Evolutionary conservation across 1,139 yeast genomes (phyloP).

Genomic region (Pichiaceae sp.): DNA sequence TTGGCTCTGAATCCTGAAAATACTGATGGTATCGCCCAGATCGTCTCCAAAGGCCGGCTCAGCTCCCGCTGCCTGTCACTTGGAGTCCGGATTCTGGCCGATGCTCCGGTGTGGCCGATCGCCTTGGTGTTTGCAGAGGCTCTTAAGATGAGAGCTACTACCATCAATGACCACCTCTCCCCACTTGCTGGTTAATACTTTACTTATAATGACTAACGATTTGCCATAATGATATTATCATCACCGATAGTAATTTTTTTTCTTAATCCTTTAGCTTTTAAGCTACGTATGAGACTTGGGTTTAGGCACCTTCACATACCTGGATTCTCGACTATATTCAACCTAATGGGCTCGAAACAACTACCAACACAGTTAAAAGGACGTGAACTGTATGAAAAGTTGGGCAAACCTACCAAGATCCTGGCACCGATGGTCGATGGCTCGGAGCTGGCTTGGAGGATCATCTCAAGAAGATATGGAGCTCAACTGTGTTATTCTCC

Average conservation of each 20-base stretch:
- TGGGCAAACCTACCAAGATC: slow-evolving; percentile 73
- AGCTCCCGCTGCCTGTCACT: slow-evolving; percentile 51
- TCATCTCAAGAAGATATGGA: slow-evolving; percentile 78
- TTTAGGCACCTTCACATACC: no score
- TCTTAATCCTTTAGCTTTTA: no score
- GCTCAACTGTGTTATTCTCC: slow-evolving; percentile 95
- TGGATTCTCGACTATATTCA: no score
- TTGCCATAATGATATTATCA: no score
- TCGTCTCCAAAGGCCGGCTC: slow-evolving; percentile 38
- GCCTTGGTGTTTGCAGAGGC: slow-evolving; percentile 73
- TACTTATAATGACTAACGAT: not conserved
- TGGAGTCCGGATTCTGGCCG: slow-evolving; percentile 67
- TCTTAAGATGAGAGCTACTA: slow-evolving; percentile 54
- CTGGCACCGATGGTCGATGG: slow-evolving; percentile 99
- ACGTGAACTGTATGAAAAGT: slow-evolving; percentile 55
- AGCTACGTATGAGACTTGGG: no score
- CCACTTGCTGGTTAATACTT: slow-evolving; percentile 7
- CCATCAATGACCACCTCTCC: slow-evolving; percentile 19
- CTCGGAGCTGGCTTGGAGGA: slow-evolving; percentile 92
- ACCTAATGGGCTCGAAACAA: no score
- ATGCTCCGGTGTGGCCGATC: slow-evolving; percentile 79
- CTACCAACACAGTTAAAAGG: slow-evolving; percentile 38
- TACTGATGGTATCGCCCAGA: slow-evolving; percentile 31
- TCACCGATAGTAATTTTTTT: no score
- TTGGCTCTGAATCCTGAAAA: slow-evolving; percentile 35